phyloP scores from a whole-genome alignment of 2,329 filamentous ascomycete species.

The Neofusicoccum ribis region DNA sequence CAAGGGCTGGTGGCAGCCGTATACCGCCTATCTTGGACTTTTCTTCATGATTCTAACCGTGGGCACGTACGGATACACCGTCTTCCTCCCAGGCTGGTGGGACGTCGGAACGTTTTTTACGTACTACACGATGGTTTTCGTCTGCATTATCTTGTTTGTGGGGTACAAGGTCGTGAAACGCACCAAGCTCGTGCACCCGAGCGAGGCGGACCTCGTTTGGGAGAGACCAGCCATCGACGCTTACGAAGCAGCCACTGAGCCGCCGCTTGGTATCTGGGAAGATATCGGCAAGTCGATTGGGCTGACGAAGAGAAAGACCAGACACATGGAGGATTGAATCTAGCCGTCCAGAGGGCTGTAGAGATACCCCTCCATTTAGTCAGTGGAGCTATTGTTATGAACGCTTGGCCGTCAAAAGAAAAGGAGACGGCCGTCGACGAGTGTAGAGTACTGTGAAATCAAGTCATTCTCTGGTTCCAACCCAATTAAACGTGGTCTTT shows the following conservation, averaged over 20 bases:
- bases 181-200: constrained; percentile 55
- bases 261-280: constrained; percentile 39
- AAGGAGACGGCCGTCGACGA: not conserved
- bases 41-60: constrained; percentile 51
- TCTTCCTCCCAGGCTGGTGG: constrained; percentile 50
- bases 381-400: not conserved
- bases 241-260: constrained; percentile 36
- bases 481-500: too few relatives aligned
- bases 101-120: constrained; percentile 53
- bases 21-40: constrained; percentile 52
- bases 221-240: constrained; percentile 43
- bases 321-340: not conserved
- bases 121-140: constrained; percentile 52
- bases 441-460: not conserved
- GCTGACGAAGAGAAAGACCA: constrained; percentile 23
- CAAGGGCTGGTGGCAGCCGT: constrained; percentile 50
- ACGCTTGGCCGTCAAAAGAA: not conserved
- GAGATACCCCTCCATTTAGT: not conserved
- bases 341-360: not conserved
- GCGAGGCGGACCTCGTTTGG: constrained; percentile 50
- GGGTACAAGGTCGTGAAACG: constrained; percentile 65
- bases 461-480: not conserved
- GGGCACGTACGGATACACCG: constrained; percentile 56
- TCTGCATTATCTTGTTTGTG: constrained; percentile 49
- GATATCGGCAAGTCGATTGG: constrained; percentile 39